A percentile compares a stretch with the other conserved stretches of the same genome.
phyloP scores from a whole-genome alignment of 1,284 basidiomycete species.

The Papiliotrema terrestris region DNA sequence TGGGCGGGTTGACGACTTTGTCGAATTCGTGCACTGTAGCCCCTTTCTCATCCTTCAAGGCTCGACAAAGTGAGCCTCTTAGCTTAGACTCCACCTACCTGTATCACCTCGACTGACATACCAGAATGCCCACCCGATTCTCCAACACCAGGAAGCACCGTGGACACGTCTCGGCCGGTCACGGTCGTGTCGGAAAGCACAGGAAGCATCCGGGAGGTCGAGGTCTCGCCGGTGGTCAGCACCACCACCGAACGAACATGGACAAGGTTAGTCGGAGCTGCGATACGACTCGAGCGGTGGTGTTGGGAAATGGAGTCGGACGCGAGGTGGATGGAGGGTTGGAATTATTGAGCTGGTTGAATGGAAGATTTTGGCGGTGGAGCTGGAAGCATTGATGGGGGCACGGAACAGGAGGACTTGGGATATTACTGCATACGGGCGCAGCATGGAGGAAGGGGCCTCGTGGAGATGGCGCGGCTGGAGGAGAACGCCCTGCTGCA shows the following conservation, averaged over 20 bases:
- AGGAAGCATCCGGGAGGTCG: constrained; percentile 99
- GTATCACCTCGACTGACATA: neutral
- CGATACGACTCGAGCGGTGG: no score
- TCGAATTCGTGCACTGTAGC: neutral
- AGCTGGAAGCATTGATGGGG: no score
- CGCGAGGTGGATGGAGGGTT: neutral
- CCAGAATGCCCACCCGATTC: constrained; percentile 83
- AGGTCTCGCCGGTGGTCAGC: constrained; percentile 99
- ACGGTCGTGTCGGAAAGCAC: constrained; percentile 99
- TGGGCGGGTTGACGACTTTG: neutral
- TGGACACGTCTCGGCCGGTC: constrained; percentile 97
- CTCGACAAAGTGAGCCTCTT: constrained; percentile 20
- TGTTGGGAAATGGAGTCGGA: neutral
- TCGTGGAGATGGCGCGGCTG: no score
- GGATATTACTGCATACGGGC: no score
- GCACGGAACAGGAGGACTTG: no score
- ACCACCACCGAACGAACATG: constrained; percentile 83
- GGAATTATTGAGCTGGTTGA: neutral
- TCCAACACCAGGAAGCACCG: constrained; percentile 97
- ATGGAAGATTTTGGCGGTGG: no score
- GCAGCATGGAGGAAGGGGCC: no score
- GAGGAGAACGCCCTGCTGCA: no score
- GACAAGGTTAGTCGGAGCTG: constrained; percentile 44
- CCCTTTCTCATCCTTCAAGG: constrained; percentile 28
- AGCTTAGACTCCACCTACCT: neutral